Conservation (phyloP, 768 basidiomycete species). For the Lactarius hatsudake region DNA sequence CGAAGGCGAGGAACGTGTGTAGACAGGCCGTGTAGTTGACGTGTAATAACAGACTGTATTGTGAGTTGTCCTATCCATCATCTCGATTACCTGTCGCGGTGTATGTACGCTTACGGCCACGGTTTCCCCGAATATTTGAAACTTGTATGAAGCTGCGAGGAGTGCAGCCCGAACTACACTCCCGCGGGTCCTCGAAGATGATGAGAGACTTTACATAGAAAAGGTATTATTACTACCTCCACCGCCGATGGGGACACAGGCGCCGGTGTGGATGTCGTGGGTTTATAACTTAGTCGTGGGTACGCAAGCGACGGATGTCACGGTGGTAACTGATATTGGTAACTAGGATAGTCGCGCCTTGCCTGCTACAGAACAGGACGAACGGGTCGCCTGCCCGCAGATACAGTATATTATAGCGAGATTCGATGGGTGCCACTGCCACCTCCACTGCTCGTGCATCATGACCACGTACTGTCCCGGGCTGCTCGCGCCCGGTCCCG, state of each 20-base stretch:
- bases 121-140: not conserved
- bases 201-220: not conserved
- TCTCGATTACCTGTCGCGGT: not conserved
- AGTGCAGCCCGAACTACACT: not conserved
- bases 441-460: not conserved
- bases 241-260: not conserved
- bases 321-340: not conserved
- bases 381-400: not conserved
- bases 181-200: not conserved
- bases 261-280: not conserved
- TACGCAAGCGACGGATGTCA: not conserved
- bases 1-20: not conserved
- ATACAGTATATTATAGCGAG: not conserved
- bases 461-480: no score
- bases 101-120: not conserved
- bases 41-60: no score
- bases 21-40: not conserved
- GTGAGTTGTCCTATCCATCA: no score
- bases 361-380: not conserved
- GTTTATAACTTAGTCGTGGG: not conserved
- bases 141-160: not conserved
- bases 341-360: not conserved
- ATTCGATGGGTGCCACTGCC: not conserved
- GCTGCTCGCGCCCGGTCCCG: not conserved
- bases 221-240: not conserved